phyloP scores from a whole-genome alignment of 768 basidiomycete species.

The Termitomyces sp. region DNA sequence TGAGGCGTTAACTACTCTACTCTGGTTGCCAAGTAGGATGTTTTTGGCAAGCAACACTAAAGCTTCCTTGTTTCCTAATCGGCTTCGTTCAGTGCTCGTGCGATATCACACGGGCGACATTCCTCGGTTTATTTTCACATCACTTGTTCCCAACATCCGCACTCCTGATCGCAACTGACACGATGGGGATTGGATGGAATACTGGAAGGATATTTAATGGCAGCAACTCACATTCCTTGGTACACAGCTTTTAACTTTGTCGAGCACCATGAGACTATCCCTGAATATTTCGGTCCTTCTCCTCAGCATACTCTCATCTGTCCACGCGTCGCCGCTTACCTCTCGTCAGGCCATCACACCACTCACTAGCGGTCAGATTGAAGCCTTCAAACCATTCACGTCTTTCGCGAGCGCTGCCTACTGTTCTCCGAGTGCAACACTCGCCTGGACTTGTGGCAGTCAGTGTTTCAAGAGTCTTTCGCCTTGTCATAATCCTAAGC shows the following conservation, averaged over 20 bases:
- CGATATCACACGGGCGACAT: no score
- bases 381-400: slow-evolving; percentile 31
- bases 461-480: neutral
- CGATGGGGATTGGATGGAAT: no score
- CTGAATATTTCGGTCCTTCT: neutral
- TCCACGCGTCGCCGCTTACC: slow-evolving; percentile 2
- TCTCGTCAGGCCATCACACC: slow-evolving; percentile 20
- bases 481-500: neutral
- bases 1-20: no score
- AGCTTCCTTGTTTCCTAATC: no score
- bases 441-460: slow-evolving; percentile 43
- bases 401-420: slow-evolving; percentile 37
- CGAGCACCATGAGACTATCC: neutral
- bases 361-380: slow-evolving; percentile 29
- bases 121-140: no score
- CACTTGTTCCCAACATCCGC: no score
- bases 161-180: no score
- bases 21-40: no score
- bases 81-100: no score
- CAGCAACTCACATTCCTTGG: neutral
- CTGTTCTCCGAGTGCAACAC: slow-evolving; percentile 30
- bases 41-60: no score
- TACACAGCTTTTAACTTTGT: neutral
- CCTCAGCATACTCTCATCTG: neutral
- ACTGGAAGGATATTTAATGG: no score